phyloP scores from a whole-genome alignment of 2,329 filamentous ascomycete genomes.

The Colletotrichum sublineola region DNA sequence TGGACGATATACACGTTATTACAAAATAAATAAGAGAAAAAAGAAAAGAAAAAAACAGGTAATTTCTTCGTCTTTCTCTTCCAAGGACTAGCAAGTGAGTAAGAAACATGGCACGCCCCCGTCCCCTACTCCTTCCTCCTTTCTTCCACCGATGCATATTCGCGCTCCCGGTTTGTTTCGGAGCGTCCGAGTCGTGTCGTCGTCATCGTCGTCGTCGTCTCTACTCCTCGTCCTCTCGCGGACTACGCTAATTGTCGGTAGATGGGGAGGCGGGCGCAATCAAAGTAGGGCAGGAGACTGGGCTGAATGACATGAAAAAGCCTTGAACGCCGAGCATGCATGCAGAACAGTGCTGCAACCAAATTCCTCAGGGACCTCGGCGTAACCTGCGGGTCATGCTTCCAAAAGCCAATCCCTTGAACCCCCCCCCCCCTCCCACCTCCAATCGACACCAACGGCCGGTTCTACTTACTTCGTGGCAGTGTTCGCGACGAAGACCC shows the following conservation, averaged over 20 bases:
- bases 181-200: background rate
- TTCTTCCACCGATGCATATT: background rate
- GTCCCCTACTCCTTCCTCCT: background rate
- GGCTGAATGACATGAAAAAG: background rate
- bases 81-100: background rate
- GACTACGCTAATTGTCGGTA: background rate
- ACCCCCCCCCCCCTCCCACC: too few species aligned
- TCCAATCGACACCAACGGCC: background rate
- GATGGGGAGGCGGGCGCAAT: background rate
- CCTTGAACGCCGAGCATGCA: conserved; percentile 31
- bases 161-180: background rate
- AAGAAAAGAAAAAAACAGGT: background rate
- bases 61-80: background rate
- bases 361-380: background rate
- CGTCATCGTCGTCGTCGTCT: conserved; percentile 12
- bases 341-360: background rate
- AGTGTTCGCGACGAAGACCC: background rate
- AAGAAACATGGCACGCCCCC: background rate
- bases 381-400: background rate
- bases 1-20: conserved; percentile 24
- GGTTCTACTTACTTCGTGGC: background rate
- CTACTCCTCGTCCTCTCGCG: background rate
- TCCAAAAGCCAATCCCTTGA: background rate
- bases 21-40: conserved; percentile 1
- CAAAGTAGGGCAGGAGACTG: background rate